Evolutionary conservation across 2,329 filamentous ascomycete genomes (phyloP).

Genomic region (Fusarium sp.): DNA sequence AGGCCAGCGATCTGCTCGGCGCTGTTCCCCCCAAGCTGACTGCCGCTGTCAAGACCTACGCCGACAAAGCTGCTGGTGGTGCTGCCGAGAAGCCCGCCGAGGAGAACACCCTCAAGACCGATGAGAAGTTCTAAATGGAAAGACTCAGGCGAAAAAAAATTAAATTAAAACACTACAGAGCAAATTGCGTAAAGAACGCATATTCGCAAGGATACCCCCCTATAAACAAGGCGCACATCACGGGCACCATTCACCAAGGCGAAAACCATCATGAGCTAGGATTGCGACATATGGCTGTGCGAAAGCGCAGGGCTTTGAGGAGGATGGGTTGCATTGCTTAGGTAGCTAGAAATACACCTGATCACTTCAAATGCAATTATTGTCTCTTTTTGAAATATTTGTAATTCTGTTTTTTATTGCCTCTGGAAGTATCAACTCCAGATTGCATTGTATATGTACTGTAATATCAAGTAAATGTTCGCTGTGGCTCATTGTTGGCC

Average conservation of each 20-base stretch:
- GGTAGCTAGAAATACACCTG: conserved; percentile 13
- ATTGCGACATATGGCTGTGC: not conserved
- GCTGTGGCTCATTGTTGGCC: conserved; percentile 29
- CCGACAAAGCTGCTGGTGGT: conserved; percentile 26
- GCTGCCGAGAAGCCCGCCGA: conserved; percentile 18
- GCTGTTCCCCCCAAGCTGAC: conserved; percentile 47
- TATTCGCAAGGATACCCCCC: conserved; percentile 33
- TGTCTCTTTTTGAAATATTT: not conserved
- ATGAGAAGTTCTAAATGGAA: conserved; percentile 30
- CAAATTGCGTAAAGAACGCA: conserved; percentile 10
- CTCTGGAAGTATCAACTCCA: not conserved
- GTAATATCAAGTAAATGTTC: conserved; percentile 30
- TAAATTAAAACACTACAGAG: not conserved
- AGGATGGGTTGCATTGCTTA: not conserved
- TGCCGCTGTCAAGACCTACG: conserved; percentile 38
- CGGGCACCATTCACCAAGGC: conserved; percentile 8
- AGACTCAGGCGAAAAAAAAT: not conserved
- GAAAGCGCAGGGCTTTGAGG: not conserved
- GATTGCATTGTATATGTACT: not conserved
- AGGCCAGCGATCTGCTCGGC: conserved; percentile 54
- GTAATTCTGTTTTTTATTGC: not conserved
- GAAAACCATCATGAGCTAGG: not conserved
- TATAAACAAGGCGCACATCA: conserved; percentile 13
- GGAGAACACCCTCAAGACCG: conserved; percentile 26
- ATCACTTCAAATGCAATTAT: not conserved